These are phyloP conservation scores for Sarocladiaceae sp. DNA, from an alignment of 2,329 filamentous ascomycete species.

Conservation along the genomic window DNA sequence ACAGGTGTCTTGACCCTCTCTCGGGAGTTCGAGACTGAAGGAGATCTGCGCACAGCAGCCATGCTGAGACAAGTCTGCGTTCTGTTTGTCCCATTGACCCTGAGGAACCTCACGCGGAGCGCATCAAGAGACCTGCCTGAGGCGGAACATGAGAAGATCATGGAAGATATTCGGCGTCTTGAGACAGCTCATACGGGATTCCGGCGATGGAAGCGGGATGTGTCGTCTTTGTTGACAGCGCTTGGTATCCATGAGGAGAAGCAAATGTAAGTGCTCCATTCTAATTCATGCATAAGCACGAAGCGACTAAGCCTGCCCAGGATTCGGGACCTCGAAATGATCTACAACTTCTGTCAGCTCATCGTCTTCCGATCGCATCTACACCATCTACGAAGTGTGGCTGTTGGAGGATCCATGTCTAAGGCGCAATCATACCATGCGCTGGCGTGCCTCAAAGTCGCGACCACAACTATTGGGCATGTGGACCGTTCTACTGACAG, in stretches of 20 bases:
- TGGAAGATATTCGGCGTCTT: neutral
- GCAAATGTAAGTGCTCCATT: neutral
- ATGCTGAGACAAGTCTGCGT: conserved; percentile 4
- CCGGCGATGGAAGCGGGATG: conserved; percentile 9
- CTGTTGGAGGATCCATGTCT: conserved; percentile 9
- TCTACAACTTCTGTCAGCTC: conserved; percentile 9
- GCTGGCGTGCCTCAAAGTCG: conserved; percentile 10
- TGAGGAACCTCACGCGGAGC: neutral
- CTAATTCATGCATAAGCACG: neutral
- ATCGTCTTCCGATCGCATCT: conserved; percentile 10
- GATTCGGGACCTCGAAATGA: conserved; percentile 8
- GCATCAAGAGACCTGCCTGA: neutral
- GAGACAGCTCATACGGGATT: conserved; percentile 5
- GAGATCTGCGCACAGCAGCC: conserved; percentile 9
- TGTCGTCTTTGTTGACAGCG: conserved; percentile 6
- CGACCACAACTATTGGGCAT: conserved; percentile 8
- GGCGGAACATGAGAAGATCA: neutral
- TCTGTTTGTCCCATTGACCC: conserved; percentile 1
- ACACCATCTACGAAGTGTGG: conserved; percentile 10
- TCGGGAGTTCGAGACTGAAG: neutral
- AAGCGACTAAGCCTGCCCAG: neutral
- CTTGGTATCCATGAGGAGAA: neutral
- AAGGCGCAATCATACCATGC: conserved; percentile 11
- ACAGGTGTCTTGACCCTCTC: neutral
- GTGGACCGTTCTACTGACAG: neutral